Percentiles rank a stretch among this genome's conserved stretches.
phyloP scores from a whole-genome alignment of 805 yeast species.

The Kregervanrija pseudodelftensis region DNA sequence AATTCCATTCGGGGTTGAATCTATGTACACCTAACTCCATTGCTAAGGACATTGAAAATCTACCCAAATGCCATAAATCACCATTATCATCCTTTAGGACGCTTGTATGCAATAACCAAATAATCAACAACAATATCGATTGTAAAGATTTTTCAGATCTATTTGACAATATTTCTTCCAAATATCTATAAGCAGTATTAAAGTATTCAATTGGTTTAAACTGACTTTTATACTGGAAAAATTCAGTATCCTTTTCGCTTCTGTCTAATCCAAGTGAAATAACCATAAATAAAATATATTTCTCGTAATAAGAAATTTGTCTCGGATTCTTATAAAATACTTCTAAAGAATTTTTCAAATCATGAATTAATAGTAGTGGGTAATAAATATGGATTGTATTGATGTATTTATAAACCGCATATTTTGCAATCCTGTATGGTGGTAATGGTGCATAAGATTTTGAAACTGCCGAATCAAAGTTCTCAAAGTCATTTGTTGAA shows the following conservation, averaged over 20 bases:
- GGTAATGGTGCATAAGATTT: conserved; percentile 20
- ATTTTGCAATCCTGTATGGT: conserved; percentile 9
- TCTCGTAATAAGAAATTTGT: conserved; percentile 14
- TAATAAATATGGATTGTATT: conserved; percentile 15
- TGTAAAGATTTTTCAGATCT: conserved; percentile 19
- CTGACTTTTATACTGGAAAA: conserved; percentile 10
- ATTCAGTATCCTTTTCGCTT: conserved; percentile 1
- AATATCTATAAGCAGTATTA: conserved; percentile 18
- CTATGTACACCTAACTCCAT: conserved; percentile 23
- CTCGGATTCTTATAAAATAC: conserved; percentile 11
- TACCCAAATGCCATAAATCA: conserved; percentile 20
- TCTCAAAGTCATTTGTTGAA: conserved; percentile 7
- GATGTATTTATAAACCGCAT: conserved; percentile 12
- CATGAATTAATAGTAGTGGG: conserved; percentile 13
- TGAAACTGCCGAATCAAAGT: conserved; percentile 13
- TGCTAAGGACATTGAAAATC: conserved; percentile 21
- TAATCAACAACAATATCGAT: conserved; percentile 14
- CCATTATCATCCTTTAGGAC: conserved; percentile 20
- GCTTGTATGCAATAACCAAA: conserved; percentile 18
- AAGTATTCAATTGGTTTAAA: conserved; percentile 17
- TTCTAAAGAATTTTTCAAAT: conserved; percentile 7
- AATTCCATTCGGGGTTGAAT: conserved; percentile 21
- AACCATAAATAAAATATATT: conserved; percentile 16
- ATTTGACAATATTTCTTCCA: conserved; percentile 15
- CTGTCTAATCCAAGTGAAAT: conserved; percentile 15